phyloP scores from a whole-genome alignment of 805 yeast genomes.

The Metschnikowia dekortorum region DNA sequence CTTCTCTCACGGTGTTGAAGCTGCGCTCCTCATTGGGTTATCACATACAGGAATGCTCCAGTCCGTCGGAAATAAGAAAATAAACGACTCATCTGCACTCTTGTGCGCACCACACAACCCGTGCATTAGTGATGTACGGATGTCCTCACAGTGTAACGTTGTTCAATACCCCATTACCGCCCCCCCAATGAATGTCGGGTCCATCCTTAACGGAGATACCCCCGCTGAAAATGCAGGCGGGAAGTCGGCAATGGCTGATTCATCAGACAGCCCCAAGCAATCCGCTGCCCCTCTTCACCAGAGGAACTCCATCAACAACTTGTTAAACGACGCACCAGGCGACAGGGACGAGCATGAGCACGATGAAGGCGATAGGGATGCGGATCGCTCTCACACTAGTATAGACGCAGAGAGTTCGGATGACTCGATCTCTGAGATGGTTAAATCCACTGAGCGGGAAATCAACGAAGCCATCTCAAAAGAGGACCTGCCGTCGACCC shows the following conservation, averaged over 20 bases:
- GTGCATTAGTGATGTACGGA: too few species aligned
- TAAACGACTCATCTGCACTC: too few species aligned
- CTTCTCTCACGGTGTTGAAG: too few species aligned
- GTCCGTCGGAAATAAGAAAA: too few species aligned
- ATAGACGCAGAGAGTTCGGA: conserved; percentile 2
- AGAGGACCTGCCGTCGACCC: not conserved
- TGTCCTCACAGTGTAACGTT: too few species aligned
- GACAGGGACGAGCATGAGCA: not conserved
- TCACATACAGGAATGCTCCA: too few species aligned
- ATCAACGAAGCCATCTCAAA: conserved; percentile 5
- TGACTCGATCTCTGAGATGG: conserved; percentile 8
- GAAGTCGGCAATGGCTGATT: conserved; percentile 1
- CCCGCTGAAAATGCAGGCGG: conserved; percentile 9
- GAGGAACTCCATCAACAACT: conserved; percentile 16
- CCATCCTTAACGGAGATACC: conserved; percentile 18
- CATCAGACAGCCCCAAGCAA: not conserved
- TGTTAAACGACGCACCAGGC: conserved; percentile 15
- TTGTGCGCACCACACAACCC: too few species aligned
- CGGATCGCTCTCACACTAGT: not conserved
- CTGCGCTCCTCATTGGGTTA: too few species aligned
- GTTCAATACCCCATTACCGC: not conserved
- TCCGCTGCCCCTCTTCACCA: conserved; percentile 8
- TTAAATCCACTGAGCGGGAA: conserved; percentile 7
- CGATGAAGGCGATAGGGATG: not conserved
- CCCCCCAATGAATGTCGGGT: conserved; percentile 18